These are phyloP conservation scores for Russula compacta DNA, from an alignment of 768 basidiomycete species.

Conservation along the genomic window DNA sequence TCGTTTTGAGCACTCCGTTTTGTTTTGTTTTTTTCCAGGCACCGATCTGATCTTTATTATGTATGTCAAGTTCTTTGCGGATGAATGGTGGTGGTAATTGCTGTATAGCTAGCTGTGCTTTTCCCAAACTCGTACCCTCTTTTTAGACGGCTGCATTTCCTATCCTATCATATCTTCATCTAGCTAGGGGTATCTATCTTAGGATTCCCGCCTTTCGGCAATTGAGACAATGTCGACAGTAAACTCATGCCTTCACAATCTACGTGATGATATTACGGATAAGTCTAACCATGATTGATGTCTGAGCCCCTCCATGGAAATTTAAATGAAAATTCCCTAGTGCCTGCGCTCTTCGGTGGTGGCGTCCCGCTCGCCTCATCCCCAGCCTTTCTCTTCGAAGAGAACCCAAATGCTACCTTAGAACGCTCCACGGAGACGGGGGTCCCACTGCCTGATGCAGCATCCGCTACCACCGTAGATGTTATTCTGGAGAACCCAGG, in stretches of 20 bases:
- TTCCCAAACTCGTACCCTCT: neutral
- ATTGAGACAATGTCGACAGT: neutral
- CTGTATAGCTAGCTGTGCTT: constrained; percentile 7
- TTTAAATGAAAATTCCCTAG: neutral
- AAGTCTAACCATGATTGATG: neutral
- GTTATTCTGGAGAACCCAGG: constrained; percentile 75
- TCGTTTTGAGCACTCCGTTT: neutral
- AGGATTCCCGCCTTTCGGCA: neutral
- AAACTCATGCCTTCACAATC: neutral
- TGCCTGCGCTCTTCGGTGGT: constrained; percentile 43
- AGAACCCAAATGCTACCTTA: constrained; percentile 71
- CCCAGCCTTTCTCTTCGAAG: constrained; percentile 68
- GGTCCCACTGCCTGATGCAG: constrained; percentile 37
- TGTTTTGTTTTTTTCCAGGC: neutral
- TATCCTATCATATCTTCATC: neutral
- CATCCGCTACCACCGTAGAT: constrained; percentile 42
- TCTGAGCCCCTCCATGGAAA: neutral
- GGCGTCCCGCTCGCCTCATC: constrained; percentile 63
- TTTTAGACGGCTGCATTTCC: neutral
- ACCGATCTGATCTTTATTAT: neutral
- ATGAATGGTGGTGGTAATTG: neutral
- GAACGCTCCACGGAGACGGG: constrained; percentile 56
- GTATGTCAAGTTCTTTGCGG: neutral
- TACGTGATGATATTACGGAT: constrained; percentile 6
- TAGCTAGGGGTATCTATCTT: neutral